phyloP scores from a whole-genome alignment of 768 basidiomycete species.

The Russula griseocarnosa region DNA sequence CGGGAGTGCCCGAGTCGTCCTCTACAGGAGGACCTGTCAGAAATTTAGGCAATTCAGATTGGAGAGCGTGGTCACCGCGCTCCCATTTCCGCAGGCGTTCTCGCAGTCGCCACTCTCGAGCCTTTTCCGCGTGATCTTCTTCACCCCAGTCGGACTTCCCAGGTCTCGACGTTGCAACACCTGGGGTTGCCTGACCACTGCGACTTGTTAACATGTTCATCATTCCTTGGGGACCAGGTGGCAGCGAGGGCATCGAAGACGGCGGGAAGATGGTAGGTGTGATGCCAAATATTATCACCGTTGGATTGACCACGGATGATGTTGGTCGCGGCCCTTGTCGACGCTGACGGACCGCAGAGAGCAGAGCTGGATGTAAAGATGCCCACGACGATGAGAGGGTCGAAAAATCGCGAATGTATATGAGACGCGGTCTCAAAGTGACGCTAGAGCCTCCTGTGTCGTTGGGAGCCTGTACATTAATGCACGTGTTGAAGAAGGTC shows the following conservation, averaged over 20 bases:
- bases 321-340: constrained; percentile 60
- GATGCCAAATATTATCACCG: constrained; percentile 84
- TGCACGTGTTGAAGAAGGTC: constrained; percentile 70
- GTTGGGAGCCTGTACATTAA: constrained; percentile 51
- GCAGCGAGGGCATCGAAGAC: constrained; percentile 32
- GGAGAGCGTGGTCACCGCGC: constrained; percentile 51
- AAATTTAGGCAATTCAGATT: constrained; percentile 61
- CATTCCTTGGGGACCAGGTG: constrained; percentile 35
- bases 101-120: constrained; percentile 67
- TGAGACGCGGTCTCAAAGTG: constrained; percentile 55
- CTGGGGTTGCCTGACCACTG: constrained; percentile 35
- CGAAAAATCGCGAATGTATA: constrained; percentile 81
- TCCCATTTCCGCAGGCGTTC: constrained; percentile 75
- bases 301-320: constrained; percentile 62
- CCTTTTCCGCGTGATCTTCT: constrained; percentile 58
- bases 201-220: constrained; percentile 47
- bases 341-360: constrained; percentile 72
- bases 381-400: constrained; percentile 68
- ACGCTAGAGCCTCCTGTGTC: constrained; percentile 26
- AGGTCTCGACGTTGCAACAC: constrained; percentile 36
- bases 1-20: constrained; percentile 33
- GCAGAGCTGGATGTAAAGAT: constrained; percentile 76
- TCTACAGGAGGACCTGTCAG: constrained; percentile 38
- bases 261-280: constrained; percentile 69
- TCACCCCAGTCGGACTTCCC: constrained; percentile 59